Percentiles rank a stretch among this genome's conserved stretches.
Conservation (phyloP, 1,284 basidiomycete genomes). For the Coniferiporia sulphurascens region DNA sequence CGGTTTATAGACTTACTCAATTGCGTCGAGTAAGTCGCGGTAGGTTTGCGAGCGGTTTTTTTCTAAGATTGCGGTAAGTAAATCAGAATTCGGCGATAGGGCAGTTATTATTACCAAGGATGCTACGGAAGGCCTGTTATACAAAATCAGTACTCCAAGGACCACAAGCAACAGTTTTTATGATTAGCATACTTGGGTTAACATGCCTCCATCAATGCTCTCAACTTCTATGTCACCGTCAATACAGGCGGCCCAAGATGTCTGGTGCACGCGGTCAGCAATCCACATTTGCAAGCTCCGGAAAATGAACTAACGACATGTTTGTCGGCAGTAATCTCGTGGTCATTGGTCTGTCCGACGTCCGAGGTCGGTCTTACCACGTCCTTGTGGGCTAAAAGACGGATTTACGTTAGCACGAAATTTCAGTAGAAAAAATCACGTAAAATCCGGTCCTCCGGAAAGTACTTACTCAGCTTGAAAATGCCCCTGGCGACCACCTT, state of each 20-base stretch:
- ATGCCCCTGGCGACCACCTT: neutral
- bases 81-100: neutral
- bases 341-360: neutral
- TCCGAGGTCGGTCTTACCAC: neutral
- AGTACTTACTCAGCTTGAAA: slow-evolving; percentile 6
- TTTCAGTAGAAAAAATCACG: neutral
- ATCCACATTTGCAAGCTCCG: neutral
- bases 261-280: neutral
- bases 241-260: slow-evolving; percentile 16
- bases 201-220: slow-evolving; percentile 3
- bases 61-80: neutral
- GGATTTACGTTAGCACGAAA: neutral
- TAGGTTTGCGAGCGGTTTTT: slow-evolving; percentile 6
- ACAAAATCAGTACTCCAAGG: neutral
- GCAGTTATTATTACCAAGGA: slow-evolving; percentile 4
- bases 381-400: neutral
- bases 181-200: slow-evolving; percentile 7
- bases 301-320: slow-evolving; percentile 8
- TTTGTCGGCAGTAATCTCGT: neutral
- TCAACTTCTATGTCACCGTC: slow-evolving; percentile 9
- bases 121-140: slow-evolving; percentile 9
- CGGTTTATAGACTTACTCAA: neutral
- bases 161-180: neutral
- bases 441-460: neutral
- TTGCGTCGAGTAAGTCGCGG: slow-evolving; percentile 4